Evolutionary conservation across 2,329 filamentous ascomycete genomes (phyloP), one percentile per base, ranked within the genome.

Genomic region (Mollisia scopiformis): DNA sequence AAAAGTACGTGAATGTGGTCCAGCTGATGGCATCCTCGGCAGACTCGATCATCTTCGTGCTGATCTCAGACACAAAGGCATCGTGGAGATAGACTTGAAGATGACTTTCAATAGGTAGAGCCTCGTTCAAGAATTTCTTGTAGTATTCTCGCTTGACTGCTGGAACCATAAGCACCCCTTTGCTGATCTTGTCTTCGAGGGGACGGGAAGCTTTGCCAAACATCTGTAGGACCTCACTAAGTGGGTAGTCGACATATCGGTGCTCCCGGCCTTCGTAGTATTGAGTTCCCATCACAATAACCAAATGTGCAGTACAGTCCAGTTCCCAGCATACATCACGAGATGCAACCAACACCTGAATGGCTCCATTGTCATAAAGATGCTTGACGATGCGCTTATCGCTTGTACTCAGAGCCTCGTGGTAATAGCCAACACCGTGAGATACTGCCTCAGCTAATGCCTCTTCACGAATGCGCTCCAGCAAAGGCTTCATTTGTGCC

Each of bases 1-100:
- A 99, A 79, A 98, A 97, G 79, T 97, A 99, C 11, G 94, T 97
- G 74, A 97, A 98, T 0, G 95, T 98, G 37, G 93, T 92, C 95
- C 95, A 99, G 77, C 97, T 96, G 68, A 99, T 93, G 11, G 94
- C 95, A 78, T 98, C 94, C 69, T 98, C 95, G 14, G 93, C 96
- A 13, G 93, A 97, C 70, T 92, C 88, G 62, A 99, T 95, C 75
- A 93, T 96, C 80, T 93, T 94, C 19, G 93, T 96, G 80, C 93
- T 97, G 71, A 98, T 93, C 76, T 99, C 95, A 0, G 94, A 93
- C 47, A 99, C 94, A 70, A 99, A 98, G 0, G 93, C 93, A 77
- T 99, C 96, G 70, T 96, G 92, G 33, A 99, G 82, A 75, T 93
- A 97, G 58, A 91, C 88, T 73, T 96, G 91, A 31, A 99, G 83